A percentile compares a stretch with the other conserved stretches of the same genome.
These are phyloP conservation scores for Claviceps monticola DNA, from an alignment of 2,329 filamentous ascomycete species.

Conservation along the genomic window DNA sequence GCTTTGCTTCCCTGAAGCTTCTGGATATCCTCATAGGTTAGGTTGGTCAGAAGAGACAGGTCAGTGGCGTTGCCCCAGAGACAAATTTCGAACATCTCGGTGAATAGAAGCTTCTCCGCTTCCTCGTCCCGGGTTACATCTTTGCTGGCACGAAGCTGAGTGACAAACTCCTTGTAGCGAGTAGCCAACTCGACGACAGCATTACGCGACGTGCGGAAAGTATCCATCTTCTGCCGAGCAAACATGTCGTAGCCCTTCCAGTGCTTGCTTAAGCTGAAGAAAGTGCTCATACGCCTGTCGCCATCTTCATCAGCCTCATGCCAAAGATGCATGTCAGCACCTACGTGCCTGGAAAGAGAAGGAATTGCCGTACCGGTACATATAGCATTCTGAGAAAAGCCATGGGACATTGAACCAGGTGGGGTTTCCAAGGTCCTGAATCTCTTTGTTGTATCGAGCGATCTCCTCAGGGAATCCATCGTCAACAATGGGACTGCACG, in stretches of 20 bases:
- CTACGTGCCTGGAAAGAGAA: background rate
- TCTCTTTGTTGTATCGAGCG: constrained; percentile 70
- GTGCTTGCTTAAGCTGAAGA: constrained; percentile 61
- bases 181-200: constrained; percentile 71
- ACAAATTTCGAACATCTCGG: constrained; percentile 91
- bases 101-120: constrained; percentile 67
- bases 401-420: constrained; percentile 78
- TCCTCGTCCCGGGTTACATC: constrained; percentile 43
- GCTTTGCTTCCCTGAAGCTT: constrained; percentile 85
- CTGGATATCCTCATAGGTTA: constrained; percentile 93
- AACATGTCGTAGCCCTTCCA: constrained; percentile 93
- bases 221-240: constrained; percentile 74
- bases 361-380: constrained; percentile 50
- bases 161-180: constrained; percentile 62
- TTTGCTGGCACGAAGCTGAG: constrained; percentile 45
- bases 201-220: constrained; percentile 80
- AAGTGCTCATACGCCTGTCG: constrained; percentile 56
- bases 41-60: constrained; percentile 73
- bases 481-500: constrained; percentile 52
- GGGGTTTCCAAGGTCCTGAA: constrained; percentile 57
- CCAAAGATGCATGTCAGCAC: background rate
- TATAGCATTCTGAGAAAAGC: constrained; percentile 88
- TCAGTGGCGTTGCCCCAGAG: constrained; percentile 97
- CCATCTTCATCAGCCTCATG: background rate
- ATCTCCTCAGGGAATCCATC: constrained; percentile 74